phyloP scores from a whole-genome alignment of 768 basidiomycete genomes.

The Pholiota molesta region DNA sequence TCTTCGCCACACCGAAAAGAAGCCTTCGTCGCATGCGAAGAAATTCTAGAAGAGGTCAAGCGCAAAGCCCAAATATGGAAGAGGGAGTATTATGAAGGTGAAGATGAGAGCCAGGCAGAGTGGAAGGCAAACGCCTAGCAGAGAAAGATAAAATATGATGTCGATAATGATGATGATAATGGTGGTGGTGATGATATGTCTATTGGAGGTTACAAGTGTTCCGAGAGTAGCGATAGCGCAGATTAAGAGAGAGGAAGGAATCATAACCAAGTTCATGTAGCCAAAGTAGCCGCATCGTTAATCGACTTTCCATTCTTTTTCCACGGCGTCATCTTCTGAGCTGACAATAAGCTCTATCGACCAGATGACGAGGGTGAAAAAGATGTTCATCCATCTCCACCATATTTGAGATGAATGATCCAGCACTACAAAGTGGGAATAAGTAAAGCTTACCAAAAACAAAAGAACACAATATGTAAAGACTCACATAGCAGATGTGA shows the following conservation, averaged over 20 bases:
- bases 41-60: conserved; percentile 87
- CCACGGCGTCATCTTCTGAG: conserved; percentile 66
- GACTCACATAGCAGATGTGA: conserved; percentile 81
- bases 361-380: conserved; percentile 85
- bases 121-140: conserved; percentile 67
- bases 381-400: conserved; percentile 93
- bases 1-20: conserved; percentile 84
- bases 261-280: not conserved
- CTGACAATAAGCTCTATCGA: conserved; percentile 79
- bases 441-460: not conserved
- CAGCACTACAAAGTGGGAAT: conserved; percentile 52
- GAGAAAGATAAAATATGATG: not conserved
- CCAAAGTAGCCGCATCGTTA: conserved; percentile 29
- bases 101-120: conserved; percentile 59
- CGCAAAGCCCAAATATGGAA: conserved; percentile 89
- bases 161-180: not conserved
- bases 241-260: not conserved
- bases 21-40: conserved; percentile 79
- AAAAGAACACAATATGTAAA: not conserved
- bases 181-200: conserved; percentile 6
- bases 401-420: conserved; percentile 91
- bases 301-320: conserved; percentile 82
- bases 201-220: not conserved
- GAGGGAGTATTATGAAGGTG: conserved; percentile 82
- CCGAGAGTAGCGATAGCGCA: not conserved